These are phyloP conservation scores for Penicillium cosmopolitanum DNA, from an alignment of 495 filamentous ascomycete species.

Conservation along the genomic window DNA sequence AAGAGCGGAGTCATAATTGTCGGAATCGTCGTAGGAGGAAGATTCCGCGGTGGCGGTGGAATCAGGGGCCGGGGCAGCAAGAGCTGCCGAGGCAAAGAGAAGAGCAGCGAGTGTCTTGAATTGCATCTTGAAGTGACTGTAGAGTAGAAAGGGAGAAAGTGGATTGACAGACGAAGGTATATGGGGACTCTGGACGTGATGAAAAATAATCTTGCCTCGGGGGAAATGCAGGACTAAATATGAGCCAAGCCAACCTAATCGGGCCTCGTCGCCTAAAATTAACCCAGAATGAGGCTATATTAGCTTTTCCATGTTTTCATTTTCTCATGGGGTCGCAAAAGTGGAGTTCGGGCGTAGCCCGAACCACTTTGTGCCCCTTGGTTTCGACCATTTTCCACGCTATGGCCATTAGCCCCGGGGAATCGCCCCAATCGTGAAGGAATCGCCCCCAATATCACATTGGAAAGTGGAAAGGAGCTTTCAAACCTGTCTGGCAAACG, in stretches of 20 bases:
- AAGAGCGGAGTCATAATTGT: constrained; percentile 5
- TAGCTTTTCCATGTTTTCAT: neutral
- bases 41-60: constrained; percentile 1
- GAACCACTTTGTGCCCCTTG: constrained; percentile 1
- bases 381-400: neutral
- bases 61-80: constrained; percentile 25
- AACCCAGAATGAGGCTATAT: constrained; percentile 9
- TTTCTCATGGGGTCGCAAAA: constrained; percentile 6
- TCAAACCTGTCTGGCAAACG: neutral
- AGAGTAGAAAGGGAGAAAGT: neutral
- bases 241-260: neutral
- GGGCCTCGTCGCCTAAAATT: neutral
- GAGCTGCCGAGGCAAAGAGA: constrained; percentile 21
- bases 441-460: constrained; percentile 8
- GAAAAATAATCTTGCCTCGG: neutral
- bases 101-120: constrained; percentile 26
- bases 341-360: constrained; percentile 10
- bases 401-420: neutral
- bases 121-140: constrained; percentile 25
- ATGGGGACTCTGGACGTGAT: neutral
- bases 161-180: neutral
- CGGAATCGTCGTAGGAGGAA: neutral
- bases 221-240: neutral
- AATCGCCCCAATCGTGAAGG: constrained; percentile 7
- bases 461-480: neutral